Percentiles rank a stretch among this genome's conserved stretches.
phyloP scores from a whole-genome alignment of 164 flowering plant genomes.

The Liriodendron chinense region DNA sequence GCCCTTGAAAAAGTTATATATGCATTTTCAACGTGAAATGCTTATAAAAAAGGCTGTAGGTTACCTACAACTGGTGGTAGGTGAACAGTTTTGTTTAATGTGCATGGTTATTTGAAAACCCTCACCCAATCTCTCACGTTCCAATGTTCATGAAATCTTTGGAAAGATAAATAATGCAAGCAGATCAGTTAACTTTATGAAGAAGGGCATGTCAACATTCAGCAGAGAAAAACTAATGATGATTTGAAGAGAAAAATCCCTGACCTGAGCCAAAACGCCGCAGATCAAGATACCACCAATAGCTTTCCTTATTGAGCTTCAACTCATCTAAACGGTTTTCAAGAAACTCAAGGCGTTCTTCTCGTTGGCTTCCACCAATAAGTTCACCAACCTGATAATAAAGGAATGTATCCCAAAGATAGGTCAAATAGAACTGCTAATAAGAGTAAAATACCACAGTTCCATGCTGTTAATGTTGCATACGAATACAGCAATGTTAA shows the following conservation, averaged over 20 bases:
- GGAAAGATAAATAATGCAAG: not conserved
- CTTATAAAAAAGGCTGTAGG: not conserved
- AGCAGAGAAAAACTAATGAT: not conserved
- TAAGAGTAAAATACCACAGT: too few relatives aligned
- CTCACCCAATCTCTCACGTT: not conserved
- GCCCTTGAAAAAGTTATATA: not conserved
- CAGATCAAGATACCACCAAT: conserved; percentile 98
- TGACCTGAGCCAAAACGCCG: conserved; percentile 97
- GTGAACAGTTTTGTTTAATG: not conserved
- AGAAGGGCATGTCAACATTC: not conserved
- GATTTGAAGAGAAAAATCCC: conserved; percentile 12
- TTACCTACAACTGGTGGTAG: not conserved
- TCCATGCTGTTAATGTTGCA: too few relatives aligned
- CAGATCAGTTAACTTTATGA: not conserved
- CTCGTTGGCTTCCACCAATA: conserved; percentile 99
- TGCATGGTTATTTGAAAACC: not conserved
- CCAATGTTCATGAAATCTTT: not conserved
- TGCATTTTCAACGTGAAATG: not conserved
- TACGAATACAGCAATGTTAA: too few relatives aligned
- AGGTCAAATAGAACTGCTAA: too few relatives aligned
- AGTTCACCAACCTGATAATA: conserved; percentile 83
- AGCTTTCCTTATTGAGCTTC: conserved; percentile 77
- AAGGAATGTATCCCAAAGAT: not conserved
- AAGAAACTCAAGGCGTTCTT: conserved; percentile 76
- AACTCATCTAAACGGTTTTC: conserved; percentile 76